phyloP scores from a whole-genome alignment of 345 rosid species.

The Gossypium longicalyx region DNA sequence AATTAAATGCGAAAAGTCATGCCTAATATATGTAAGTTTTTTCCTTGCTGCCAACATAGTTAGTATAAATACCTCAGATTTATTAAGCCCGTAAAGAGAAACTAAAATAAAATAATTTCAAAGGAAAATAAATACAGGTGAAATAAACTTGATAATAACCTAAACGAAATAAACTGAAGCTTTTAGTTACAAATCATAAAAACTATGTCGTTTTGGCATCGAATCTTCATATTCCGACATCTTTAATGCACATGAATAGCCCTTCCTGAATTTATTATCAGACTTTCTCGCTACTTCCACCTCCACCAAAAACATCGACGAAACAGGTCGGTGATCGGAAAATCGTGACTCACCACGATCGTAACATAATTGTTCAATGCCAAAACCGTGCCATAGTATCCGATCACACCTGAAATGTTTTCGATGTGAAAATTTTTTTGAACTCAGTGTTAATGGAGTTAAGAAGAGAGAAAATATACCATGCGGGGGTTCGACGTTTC shows the following conservation, averaged over 20 bases:
- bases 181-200: slow-evolving; percentile 28
- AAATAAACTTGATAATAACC: not conserved
- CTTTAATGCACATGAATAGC: slow-evolving; percentile 51
- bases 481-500: slow-evolving; percentile 97
- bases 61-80: too few species aligned
- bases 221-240: slow-evolving; percentile 47
- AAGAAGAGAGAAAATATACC: slow-evolving; percentile 31
- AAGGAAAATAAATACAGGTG: not conserved
- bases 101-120: not conserved
- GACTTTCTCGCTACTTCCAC: slow-evolving; percentile 46
- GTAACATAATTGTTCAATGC: slow-evolving; percentile 77
- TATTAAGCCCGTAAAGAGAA: too few species aligned
- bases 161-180: not conserved
- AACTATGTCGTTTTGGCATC: slow-evolving; percentile 64
- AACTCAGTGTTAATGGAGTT: not conserved
- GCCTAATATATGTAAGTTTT: too few species aligned
- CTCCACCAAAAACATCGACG: slow-evolving; percentile 61
- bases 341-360: slow-evolving; percentile 79
- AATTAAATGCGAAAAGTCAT: too few species aligned
- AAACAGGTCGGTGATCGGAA: slow-evolving; percentile 95
- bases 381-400: slow-evolving; percentile 77
- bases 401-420: slow-evolving; percentile 76
- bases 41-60: too few species aligned
- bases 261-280: slow-evolving; percentile 55
- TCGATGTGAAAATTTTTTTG: not conserved